phyloP scores from a whole-genome alignment of 2,329 filamentous ascomycete genomes.

The Ceratocystis lukuohia region DNA sequence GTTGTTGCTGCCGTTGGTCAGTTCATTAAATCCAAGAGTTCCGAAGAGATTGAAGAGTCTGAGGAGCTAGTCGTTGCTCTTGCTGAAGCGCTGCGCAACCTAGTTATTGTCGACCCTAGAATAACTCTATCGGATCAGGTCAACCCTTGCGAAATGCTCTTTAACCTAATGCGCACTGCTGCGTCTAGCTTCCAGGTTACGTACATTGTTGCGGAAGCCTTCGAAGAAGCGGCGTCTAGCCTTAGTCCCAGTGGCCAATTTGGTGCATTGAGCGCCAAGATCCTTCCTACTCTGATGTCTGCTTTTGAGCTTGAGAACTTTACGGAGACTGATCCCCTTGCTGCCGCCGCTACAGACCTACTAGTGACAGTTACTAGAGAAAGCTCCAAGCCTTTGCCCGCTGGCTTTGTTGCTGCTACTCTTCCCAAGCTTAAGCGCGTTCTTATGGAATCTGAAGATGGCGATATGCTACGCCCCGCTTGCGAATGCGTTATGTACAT shows the following conservation, averaged over 20 bases:
- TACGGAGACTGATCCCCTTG: slow-evolving; percentile 71
- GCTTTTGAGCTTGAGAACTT: slow-evolving; percentile 80
- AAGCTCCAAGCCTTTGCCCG: slow-evolving; percentile 70
- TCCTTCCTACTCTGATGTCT: slow-evolving; percentile 73
- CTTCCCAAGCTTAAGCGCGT: slow-evolving; percentile 79
- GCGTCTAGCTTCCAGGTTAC: slow-evolving; percentile 84
- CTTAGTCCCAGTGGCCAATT: slow-evolving; percentile 59
- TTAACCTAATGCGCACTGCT: slow-evolving; percentile 76
- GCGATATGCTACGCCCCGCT: slow-evolving; percentile 74
- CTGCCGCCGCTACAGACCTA: slow-evolving; percentile 76
- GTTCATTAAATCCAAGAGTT: slow-evolving; percentile 68
- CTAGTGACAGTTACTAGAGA: slow-evolving; percentile 69
- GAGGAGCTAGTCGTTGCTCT: slow-evolving; percentile 87
- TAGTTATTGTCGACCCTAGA: slow-evolving; percentile 64
- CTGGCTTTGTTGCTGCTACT: slow-evolving; percentile 69
- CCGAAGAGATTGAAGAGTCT: slow-evolving; percentile 70
- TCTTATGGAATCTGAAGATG: slow-evolving; percentile 71
- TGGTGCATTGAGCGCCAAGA: slow-evolving; percentile 66
- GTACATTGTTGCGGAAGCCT: slow-evolving; percentile 75
- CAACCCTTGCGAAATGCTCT: slow-evolving; percentile 68
- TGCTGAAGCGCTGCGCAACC: slow-evolving; percentile 70
- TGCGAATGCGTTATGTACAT: slow-evolving; percentile 82
- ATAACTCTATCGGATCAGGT: slow-evolving; percentile 60
- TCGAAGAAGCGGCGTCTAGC: slow-evolving; percentile 69
- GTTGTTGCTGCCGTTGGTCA: slow-evolving; percentile 51